A percentile compares a stretch with the other conserved stretches of the same genome.
Conservation (phyloP, 495 filamentous ascomycete species). For the Pseudevernia furfuracea region DNA sequence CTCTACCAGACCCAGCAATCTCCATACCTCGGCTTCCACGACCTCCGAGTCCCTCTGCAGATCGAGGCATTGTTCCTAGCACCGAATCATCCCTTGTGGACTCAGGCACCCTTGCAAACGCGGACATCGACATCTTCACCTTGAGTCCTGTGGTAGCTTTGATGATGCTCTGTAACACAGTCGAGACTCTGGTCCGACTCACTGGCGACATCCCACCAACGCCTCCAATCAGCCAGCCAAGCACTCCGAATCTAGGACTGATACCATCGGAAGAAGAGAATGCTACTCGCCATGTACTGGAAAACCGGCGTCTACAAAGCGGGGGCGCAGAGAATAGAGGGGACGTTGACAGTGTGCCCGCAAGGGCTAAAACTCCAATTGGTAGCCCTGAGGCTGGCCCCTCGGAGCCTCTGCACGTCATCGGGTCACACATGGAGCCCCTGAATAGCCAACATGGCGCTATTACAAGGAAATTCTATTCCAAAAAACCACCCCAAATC, state of each 20-base stretch:
- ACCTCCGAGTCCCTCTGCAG: conserved; percentile 29
- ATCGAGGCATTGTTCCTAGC: conserved; percentile 20
- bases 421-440: conserved; percentile 55
- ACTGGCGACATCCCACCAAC: conserved; percentile 71
- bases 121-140: conserved; percentile 55
- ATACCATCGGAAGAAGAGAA: conserved; percentile 52
- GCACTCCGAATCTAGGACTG: conserved; percentile 49
- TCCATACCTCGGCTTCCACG: conserved; percentile 21
- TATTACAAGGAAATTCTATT: conserved; percentile 85
- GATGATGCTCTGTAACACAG: conserved; percentile 61
- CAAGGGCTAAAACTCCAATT: conserved; percentile 35
- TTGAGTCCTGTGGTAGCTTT: conserved; percentile 69
- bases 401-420: conserved; percentile 38
- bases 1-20: not conserved
- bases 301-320: conserved; percentile 9
- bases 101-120: conserved; percentile 18
- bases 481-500: conserved; percentile 74
- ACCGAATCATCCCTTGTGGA: conserved; percentile 19
- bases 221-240: conserved; percentile 53
- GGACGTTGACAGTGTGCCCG: conserved; percentile 38
- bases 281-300: conserved; percentile 29
- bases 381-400: conserved; percentile 39
- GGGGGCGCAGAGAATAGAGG: conserved; percentile 14
- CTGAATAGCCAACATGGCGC: conserved; percentile 64
- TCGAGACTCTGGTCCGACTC: conserved; percentile 63